These are phyloP conservation scores for Tolypocladium amazonense DNA, from an alignment of 2,329 filamentous ascomycete genomes.

Conservation along the genomic window DNA sequence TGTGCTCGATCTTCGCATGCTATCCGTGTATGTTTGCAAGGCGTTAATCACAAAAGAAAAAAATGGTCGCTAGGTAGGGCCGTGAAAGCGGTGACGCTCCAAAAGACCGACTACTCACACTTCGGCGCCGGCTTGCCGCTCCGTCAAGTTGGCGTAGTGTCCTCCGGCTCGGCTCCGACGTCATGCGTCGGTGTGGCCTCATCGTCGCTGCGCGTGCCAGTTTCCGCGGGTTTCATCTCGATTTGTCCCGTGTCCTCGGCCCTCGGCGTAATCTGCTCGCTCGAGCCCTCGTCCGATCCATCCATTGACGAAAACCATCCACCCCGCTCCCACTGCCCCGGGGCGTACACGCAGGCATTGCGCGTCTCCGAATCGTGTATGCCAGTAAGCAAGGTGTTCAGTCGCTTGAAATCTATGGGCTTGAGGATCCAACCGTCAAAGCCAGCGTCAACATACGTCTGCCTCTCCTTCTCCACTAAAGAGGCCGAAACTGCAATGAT, in stretches of 20 bases:
- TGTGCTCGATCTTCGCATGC: not conserved
- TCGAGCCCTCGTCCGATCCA: constrained; percentile 3
- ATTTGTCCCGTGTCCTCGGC: constrained; percentile 7
- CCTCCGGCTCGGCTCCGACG: not conserved
- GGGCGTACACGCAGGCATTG: constrained; percentile 52
- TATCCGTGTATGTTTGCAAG: not conserved
- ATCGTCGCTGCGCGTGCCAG: not conserved
- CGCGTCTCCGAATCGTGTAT: constrained; percentile 53
- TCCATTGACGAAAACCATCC: constrained; percentile 57
- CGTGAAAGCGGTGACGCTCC: not conserved
- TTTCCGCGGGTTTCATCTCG: not conserved
- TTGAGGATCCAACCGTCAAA: constrained; percentile 92
- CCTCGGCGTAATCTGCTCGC: constrained; percentile 16
- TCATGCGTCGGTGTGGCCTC: not conserved
- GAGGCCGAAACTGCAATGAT: constrained; percentile 85
- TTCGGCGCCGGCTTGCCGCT: not conserved
- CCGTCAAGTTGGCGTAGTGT: not conserved
- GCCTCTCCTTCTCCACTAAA: constrained; percentile 56
- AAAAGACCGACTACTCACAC: not conserved
- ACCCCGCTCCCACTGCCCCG: constrained; percentile 72
- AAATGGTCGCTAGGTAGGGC: not conserved
- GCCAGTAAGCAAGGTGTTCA: constrained; percentile 58
- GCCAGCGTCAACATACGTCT: constrained; percentile 63
- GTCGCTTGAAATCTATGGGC: constrained; percentile 69
- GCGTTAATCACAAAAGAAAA: not conserved